A percentile compares a stretch with the other conserved stretches of the same genome.
Conservation (phyloP, 1,284 basidiomycete genomes). For the Leccinum fallax region DNA sequence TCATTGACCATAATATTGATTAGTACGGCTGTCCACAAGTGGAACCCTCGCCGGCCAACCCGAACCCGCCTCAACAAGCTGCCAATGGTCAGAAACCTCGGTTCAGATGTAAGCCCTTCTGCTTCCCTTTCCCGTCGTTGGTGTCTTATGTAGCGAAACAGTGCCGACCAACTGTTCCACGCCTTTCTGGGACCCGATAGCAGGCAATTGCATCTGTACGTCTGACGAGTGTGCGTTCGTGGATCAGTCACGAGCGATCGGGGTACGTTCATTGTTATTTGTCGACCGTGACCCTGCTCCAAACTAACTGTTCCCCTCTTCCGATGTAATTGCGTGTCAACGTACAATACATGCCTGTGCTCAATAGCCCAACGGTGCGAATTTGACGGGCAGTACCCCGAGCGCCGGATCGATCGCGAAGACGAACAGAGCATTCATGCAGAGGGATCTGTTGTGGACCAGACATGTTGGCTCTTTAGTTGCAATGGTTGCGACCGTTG, state of each 20-base stretch:
- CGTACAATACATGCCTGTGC: not conserved
- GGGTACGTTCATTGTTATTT: slow-evolving; percentile 42
- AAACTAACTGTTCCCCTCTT: not conserved
- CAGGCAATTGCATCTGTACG: slow-evolving; percentile 63
- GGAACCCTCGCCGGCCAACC: slow-evolving; percentile 57
- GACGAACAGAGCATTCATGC: slow-evolving; percentile 47
- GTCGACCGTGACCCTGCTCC: not conserved
- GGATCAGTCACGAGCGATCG: slow-evolving; percentile 68
- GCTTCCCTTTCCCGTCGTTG: not conserved
- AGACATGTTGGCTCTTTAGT: not conserved
- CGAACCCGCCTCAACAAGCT: slow-evolving; percentile 60
- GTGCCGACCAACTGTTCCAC: slow-evolving; percentile 77
- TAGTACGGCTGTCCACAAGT: slow-evolving; percentile 49
- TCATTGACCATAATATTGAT: not conserved
- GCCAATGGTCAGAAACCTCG: slow-evolving; percentile 42
- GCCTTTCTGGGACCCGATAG: slow-evolving; percentile 78
- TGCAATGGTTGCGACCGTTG: not conserved
- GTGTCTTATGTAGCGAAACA: slow-evolving; percentile 27
- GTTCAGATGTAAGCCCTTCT: slow-evolving; percentile 49
- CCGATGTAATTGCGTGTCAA: not conserved
- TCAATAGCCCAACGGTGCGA: slow-evolving; percentile 64
- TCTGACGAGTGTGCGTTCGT: slow-evolving; percentile 58
- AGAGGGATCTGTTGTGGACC: not conserved
- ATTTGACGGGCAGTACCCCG: slow-evolving; percentile 50
- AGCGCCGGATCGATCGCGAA: slow-evolving; percentile 38